phyloP scores from a whole-genome alignment of 306 rosid species.

The Gastrolobium villosum region DNA sequence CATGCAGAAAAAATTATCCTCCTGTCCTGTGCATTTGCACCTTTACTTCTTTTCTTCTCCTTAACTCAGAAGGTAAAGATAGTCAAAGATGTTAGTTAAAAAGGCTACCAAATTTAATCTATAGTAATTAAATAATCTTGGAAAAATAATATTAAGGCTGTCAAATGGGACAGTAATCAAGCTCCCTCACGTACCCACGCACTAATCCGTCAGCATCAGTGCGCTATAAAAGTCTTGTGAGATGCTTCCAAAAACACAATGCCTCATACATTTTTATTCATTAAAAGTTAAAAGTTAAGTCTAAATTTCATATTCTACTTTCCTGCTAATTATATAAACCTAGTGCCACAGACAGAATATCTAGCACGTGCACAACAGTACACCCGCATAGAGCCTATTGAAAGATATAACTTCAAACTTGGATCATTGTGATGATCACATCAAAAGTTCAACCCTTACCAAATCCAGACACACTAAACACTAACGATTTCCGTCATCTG shows the following conservation, averaged over 20 bases:
- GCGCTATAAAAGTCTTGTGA: slow-evolving; percentile 44
- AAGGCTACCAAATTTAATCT: slow-evolving; percentile 27
- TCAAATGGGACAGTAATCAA: slow-evolving; percentile 50
- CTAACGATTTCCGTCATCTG: slow-evolving; percentile 19
- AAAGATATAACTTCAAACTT: slow-evolving; percentile 37
- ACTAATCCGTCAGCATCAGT: slow-evolving; percentile 48
- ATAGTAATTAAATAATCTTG: slow-evolving; percentile 35
- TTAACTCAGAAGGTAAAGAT: not conserved
- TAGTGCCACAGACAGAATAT: slow-evolving; percentile 57
- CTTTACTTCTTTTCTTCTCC: not conserved
- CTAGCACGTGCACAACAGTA: slow-evolving; percentile 73
- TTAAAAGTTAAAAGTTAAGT: slow-evolving; percentile 3
- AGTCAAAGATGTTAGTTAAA: slow-evolving; percentile 55
- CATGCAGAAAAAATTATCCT: not conserved
- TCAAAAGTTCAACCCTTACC: slow-evolving; percentile 29
- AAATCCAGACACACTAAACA: slow-evolving; percentile 19
- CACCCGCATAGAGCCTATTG: slow-evolving; percentile 59
- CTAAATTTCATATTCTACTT: slow-evolving; percentile 16
- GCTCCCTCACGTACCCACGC: slow-evolving; percentile 50
- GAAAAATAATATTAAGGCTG: slow-evolving; percentile 46
- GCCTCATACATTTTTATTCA: slow-evolving; percentile 26
- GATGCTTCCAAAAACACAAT: slow-evolving; percentile 62
- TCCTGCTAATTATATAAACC: slow-evolving; percentile 47
- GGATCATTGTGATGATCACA: slow-evolving; percentile 5
- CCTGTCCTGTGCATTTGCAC: not conserved